These are phyloP conservation scores for Paecilomyces variotii DNA, from an alignment of 2,329 filamentous ascomycete species.

Conservation along the genomic window DNA sequence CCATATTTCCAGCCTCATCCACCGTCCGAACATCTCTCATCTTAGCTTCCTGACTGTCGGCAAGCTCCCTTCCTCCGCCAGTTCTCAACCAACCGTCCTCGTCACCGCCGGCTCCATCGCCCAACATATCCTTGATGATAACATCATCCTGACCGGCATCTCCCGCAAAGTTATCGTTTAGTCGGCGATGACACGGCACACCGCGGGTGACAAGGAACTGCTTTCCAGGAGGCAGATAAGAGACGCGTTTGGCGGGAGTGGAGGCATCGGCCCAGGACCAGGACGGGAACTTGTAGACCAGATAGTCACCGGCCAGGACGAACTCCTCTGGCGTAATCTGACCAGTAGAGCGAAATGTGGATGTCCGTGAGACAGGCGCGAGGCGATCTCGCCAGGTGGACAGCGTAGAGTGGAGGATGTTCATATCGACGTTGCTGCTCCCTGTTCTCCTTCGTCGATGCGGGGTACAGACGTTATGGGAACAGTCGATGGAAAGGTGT, in stretches of 20 bases:
- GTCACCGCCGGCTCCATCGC: slow-evolving; percentile 42
- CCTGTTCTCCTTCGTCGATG: slow-evolving; percentile 1
- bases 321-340: slow-evolving; percentile 98
- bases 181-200: slow-evolving; percentile 82
- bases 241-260: slow-evolving; percentile 66
- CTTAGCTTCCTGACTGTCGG: slow-evolving; percentile 66
- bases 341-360: slow-evolving; percentile 86
- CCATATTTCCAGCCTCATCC: slow-evolving; percentile 80
- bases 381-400: slow-evolving; percentile 88
- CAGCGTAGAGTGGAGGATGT: slow-evolving; percentile 84
- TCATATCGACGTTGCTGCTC: slow-evolving; percentile 50
- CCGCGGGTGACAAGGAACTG: slow-evolving; percentile 93
- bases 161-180: slow-evolving; percentile 89
- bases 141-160: slow-evolving; percentile 80
- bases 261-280: slow-evolving; percentile 95
- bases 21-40: slow-evolving; percentile 77
- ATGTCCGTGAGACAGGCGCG: slow-evolving; percentile 80
- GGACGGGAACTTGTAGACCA: slow-evolving; percentile 97
- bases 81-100: slow-evolving; percentile 91
- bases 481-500: not conserved
- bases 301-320: slow-evolving; percentile 87
- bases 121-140: slow-evolving; percentile 70
- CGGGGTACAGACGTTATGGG: slow-evolving; percentile 3
- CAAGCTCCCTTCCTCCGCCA: slow-evolving; percentile 56
- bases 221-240: slow-evolving; percentile 78